phyloP scores from a whole-genome alignment of 257 asterid species.

The Solanum ossicruentum region DNA sequence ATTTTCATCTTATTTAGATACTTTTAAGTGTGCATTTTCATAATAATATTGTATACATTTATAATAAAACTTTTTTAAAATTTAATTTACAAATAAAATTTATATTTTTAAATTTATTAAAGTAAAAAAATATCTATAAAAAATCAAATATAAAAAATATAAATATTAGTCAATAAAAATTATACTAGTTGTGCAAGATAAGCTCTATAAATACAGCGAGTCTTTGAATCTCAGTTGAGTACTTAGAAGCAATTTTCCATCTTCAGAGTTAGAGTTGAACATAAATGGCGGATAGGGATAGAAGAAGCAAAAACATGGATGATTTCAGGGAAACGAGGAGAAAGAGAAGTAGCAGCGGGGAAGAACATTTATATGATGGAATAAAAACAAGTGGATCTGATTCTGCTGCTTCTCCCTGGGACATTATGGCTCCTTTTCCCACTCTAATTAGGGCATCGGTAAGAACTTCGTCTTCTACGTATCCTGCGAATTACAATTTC shows the following conservation, averaged over 20 bases:
- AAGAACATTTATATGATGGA: slow-evolving; percentile 39
- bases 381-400: slow-evolving; percentile 42
- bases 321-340: slow-evolving; percentile 13
- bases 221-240: neutral
- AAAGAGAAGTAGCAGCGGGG: slow-evolving; percentile 16
- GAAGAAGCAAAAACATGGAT: slow-evolving; percentile 12
- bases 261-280: neutral
- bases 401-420: slow-evolving; percentile 69
- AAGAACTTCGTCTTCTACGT: slow-evolving; percentile 54
- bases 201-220: neutral
- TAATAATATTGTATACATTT: too few relatives aligned
- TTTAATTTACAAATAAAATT: too few relatives aligned
- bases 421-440: slow-evolving; percentile 76
- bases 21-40: too few relatives aligned
- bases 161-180: too few relatives aligned
- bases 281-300: neutral
- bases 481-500: slow-evolving; percentile 28
- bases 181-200: too few relatives aligned
- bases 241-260: neutral
- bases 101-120: too few relatives aligned
- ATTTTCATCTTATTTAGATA: too few relatives aligned
- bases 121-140: too few relatives aligned
- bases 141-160: too few relatives aligned
- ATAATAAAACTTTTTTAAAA: too few relatives aligned
- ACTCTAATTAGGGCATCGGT: slow-evolving; percentile 67